phyloP scores from a whole-genome alignment of 2,329 filamentous ascomycete genomes.

The Epichloe baconii region DNA sequence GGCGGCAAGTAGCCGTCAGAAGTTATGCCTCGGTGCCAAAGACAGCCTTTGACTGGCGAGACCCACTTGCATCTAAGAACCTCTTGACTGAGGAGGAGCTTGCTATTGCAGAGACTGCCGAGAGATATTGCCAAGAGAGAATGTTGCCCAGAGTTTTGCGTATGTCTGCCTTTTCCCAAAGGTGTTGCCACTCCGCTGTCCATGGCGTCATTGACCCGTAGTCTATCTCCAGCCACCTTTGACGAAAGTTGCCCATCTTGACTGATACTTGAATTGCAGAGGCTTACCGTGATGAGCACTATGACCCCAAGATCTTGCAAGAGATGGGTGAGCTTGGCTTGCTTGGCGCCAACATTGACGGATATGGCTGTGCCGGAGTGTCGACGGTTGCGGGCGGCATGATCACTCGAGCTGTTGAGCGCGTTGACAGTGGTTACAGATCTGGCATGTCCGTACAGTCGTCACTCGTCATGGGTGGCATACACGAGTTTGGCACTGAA shows the following conservation, averaged over 20 bases:
- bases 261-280: constrained; percentile 33
- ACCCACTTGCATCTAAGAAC: constrained; percentile 63
- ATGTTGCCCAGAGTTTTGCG: constrained; percentile 76
- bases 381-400: constrained; percentile 80
- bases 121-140: constrained; percentile 86
- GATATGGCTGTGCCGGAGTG: constrained; percentile 78
- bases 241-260: not conserved
- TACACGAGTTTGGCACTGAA: constrained; percentile 72
- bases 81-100: constrained; percentile 82
- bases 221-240: not conserved
- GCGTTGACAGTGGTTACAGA: constrained; percentile 82
- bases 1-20: constrained; percentile 16
- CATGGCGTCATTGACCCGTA: not conserved
- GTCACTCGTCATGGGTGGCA: constrained; percentile 85
- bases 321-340: constrained; percentile 93
- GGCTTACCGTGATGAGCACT: constrained; percentile 73
- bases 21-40: constrained; percentile 23
- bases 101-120: constrained; percentile 79
- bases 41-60: constrained; percentile 71
- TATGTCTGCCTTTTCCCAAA: constrained; percentile 28
- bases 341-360: constrained; percentile 72
- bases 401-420: constrained; percentile 81
- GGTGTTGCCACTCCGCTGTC: not conserved
- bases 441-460: constrained; percentile 91
- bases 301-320: constrained; percentile 70